These are phyloP conservation scores for Penicillium fimorum DNA, from an alignment of 495 filamentous ascomycete genomes.

Conservation along the genomic window DNA sequence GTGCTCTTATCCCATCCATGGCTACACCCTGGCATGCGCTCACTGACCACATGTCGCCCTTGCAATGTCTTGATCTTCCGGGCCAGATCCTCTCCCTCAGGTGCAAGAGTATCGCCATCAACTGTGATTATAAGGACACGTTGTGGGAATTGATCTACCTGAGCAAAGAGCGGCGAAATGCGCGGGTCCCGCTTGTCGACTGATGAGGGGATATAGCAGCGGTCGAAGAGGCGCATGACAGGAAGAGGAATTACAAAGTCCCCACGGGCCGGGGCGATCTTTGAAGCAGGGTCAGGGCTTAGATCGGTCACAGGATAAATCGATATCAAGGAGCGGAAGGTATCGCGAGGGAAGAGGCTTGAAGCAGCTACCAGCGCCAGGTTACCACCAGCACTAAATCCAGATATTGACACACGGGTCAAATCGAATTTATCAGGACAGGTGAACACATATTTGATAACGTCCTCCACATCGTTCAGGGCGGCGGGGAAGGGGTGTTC, in stretches of 20 bases:
- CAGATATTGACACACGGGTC: slow-evolving; percentile 39
- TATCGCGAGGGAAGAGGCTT: slow-evolving; percentile 37
- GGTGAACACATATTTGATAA: slow-evolving; percentile 34
- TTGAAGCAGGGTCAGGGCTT: slow-evolving; percentile 18
- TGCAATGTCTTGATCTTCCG: slow-evolving; percentile 26
- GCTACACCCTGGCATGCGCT: slow-evolving; percentile 41
- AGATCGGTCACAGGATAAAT: slow-evolving; percentile 46
- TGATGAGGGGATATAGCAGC: slow-evolving; percentile 30
- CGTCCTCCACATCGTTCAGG: slow-evolving; percentile 63
- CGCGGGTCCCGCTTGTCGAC: slow-evolving; percentile 44
- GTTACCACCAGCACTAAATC: slow-evolving; percentile 48
- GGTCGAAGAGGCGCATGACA: slow-evolving; percentile 32
- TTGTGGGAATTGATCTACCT: slow-evolving; percentile 37
- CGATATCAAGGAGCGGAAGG: slow-evolving; percentile 40
- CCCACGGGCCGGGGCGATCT: slow-evolving; percentile 26
- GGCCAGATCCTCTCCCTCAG: slow-evolving; percentile 43
- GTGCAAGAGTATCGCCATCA: slow-evolving; percentile 40
- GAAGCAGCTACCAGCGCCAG: slow-evolving; percentile 41
- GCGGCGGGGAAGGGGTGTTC: slow-evolving; percentile 76
- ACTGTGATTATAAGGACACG: slow-evolving; percentile 45
- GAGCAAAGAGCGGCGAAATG: slow-evolving; percentile 45
- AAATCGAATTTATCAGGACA: slow-evolving; percentile 35
- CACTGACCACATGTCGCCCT: slow-evolving; percentile 37
- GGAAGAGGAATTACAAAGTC: slow-evolving; percentile 27
- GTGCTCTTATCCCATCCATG: slow-evolving; percentile 44